Base-by-base conservation (phyloP, 2,329 filamentous ascomycete genomes). In the Aureobasidium lini region DNA sequence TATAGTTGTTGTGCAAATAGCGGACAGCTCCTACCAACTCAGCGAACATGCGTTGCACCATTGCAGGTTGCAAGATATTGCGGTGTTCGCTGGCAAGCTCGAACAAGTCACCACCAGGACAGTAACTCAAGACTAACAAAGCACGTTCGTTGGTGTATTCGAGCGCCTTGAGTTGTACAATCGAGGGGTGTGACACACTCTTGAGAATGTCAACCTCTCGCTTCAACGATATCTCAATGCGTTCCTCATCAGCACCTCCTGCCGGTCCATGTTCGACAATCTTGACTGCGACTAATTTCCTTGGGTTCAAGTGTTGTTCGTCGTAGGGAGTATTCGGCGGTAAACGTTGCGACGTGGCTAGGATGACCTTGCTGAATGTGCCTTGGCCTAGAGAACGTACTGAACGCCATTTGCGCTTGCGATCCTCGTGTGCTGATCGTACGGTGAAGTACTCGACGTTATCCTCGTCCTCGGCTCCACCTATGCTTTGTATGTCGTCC, bases 151-250 rank as follows among this genome's bases (percentile, higher is more conserved):
- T 84, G 71, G 95, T 89, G 65, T 91, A 89, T 64, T 84, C 94
- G 83, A 92, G 96, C 0, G 92, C 93, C 73, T 94, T 94, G 52
- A 99, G 81, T 67, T 95, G 89, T 6, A 96, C 89, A 42, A 99
- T 77, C 3, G 89, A 95, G 0, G 94, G 93, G 72, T 99, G 92
- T 57, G 87, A 86, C 66, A 97, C 86, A 16, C 82, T 84, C 71
- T 88, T 90, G 78, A 99, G 86, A 64, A 99, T 95, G 67, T 97
- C 93, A 42, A 99, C 82, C 76, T 99, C 94, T 62, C 94, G 85
- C 75, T 96, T 95, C 63, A 99, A 77, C 60, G 91, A 95, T 74
- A 94, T 90, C 73, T 96, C 93, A 62, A 97, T 86, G 40, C 94
- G 85, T 66, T 96, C 89, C 71, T 96, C 91, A 50, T 94, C 94